Evolutionary conservation across 106 monocot species (phyloP).

Genomic region (Apostasia shenzhenica): DNA sequence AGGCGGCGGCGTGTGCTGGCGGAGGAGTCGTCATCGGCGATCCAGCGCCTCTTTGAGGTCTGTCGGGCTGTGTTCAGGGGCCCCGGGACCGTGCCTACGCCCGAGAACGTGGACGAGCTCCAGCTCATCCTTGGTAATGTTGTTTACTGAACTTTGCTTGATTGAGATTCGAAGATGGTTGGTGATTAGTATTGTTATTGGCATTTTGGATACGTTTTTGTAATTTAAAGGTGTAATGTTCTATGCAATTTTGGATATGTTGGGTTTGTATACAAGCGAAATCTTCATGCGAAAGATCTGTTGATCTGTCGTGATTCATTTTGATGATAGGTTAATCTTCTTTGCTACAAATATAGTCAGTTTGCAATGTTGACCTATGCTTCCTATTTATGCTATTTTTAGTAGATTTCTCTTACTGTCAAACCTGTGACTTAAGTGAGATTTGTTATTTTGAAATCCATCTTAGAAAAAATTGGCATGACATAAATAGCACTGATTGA

Average conservation of each 20-base stretch:
- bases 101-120: slow-evolving; percentile 39
- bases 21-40: slow-evolving; percentile 10
- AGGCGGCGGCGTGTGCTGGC: slow-evolving; percentile 29
- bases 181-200: background rate
- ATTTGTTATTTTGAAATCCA: too few relatives aligned
- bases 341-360: too few relatives aligned
- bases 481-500: too few relatives aligned
- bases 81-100: slow-evolving; percentile 51
- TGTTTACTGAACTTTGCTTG: background rate
- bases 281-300: too few relatives aligned
- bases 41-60: slow-evolving; percentile 57
- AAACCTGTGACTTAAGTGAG: too few relatives aligned
- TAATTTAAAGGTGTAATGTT: background rate
- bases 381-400: too few relatives aligned
- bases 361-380: too few relatives aligned
- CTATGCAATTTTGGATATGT: background rate
- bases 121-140: slow-evolving; percentile 46
- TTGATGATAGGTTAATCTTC: too few relatives aligned
- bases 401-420: too few relatives aligned
- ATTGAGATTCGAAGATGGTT: background rate
- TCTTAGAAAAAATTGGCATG: too few relatives aligned
- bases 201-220: background rate
- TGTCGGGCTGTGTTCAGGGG: slow-evolving; percentile 63
- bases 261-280: background rate
- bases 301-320: too few relatives aligned